A percentile compares a stretch with the other conserved stretches of the same genome.
Evolutionary conservation across 768 basidiomycete species (phyloP).

Genomic region (Gymnopilus junonius): DNA sequence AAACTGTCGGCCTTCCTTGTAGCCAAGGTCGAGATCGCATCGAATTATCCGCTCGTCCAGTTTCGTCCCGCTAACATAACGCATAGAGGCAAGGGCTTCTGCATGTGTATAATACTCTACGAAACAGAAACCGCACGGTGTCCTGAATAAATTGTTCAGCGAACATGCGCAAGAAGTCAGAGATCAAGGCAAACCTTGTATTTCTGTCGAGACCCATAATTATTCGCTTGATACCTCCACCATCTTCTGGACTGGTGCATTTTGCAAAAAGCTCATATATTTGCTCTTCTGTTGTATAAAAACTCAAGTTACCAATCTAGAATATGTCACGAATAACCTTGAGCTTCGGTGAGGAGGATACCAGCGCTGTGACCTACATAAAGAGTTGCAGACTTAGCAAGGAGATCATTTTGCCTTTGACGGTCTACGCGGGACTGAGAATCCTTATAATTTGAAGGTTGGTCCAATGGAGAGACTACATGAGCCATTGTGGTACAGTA

Average conservation of each 20-base stretch:
- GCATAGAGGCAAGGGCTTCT: slow-evolving; percentile 91
- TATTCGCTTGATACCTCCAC: slow-evolving; percentile 90
- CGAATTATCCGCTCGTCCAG: slow-evolving; percentile 98
- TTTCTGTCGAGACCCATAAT: slow-evolving; percentile 95
- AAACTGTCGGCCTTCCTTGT: slow-evolving; percentile 96
- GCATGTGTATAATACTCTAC: slow-evolving; percentile 95
- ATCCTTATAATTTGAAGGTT: slow-evolving; percentile 97
- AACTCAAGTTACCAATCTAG: slow-evolving; percentile 90
- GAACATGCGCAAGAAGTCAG: background rate
- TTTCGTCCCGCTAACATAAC: slow-evolving; percentile 97
- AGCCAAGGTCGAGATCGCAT: slow-evolving; percentile 96
- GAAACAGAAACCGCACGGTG: slow-evolving; percentile 94
- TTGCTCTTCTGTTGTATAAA: slow-evolving; percentile 95
- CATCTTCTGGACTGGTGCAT: slow-evolving; percentile 85
- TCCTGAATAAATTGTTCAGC: slow-evolving; percentile 47
- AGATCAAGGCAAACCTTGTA: slow-evolving; percentile 58
- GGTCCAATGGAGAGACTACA: slow-evolving; percentile 83
- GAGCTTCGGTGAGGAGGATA: slow-evolving; percentile 1
- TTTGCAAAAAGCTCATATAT: slow-evolving; percentile 93
- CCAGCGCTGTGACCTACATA: slow-evolving; percentile 64
- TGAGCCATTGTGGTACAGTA: slow-evolving; percentile 67
- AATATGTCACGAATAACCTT: slow-evolving; percentile 6
- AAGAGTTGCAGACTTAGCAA: slow-evolving; percentile 84
- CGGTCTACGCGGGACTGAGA: slow-evolving; percentile 84
- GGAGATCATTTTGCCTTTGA: slow-evolving; percentile 77